Evolutionary conservation across 1,284 basidiomycete genomes (phyloP).

Genomic region (Cutaneotrichosporon sp.): DNA sequence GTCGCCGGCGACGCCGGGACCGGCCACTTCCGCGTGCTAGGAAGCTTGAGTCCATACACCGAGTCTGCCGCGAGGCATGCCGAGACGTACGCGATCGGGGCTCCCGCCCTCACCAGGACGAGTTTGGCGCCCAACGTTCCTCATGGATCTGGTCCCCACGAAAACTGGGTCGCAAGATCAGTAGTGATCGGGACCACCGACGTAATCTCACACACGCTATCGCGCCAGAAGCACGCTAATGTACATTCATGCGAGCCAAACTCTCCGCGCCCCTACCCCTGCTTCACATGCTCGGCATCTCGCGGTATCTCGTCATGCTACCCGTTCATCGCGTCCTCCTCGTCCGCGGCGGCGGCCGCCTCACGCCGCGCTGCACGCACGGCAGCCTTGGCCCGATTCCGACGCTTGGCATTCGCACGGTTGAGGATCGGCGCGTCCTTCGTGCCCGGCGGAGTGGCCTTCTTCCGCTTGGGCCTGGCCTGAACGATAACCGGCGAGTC

Average conservation of each 20-base stretch:
- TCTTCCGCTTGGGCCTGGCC: not conserved
- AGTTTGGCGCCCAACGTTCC: too few species aligned
- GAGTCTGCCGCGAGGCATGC: too few species aligned
- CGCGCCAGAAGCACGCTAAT: not conserved
- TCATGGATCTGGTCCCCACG: too few species aligned
- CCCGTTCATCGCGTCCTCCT: conserved; percentile 22
- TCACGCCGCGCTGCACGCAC: not conserved
- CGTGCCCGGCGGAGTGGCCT: conserved; percentile 4
- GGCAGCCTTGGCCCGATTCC: not conserved
- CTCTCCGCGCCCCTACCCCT: not conserved
- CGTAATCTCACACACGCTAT: too few species aligned
- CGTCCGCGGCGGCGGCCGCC: not conserved
- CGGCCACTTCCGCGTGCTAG: too few species aligned
- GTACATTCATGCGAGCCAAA: not conserved
- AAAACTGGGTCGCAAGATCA: too few species aligned
- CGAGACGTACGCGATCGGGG: too few species aligned
- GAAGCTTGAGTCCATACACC: too few species aligned
- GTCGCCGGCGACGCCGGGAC: too few species aligned
- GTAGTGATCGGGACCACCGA: too few species aligned
- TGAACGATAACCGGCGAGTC: not conserved
- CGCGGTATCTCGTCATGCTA: not conserved
- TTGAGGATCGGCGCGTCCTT: not conserved
- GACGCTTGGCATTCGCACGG: conserved; percentile 1
- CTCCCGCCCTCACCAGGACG: too few species aligned
- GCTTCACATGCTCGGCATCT: not conserved